A percentile compares a stretch with the other conserved stretches of the same genome.
These are phyloP conservation scores for Dillenia turbinata DNA, from an alignment of 164 flowering plant genomes.

Conservation along the genomic window DNA sequence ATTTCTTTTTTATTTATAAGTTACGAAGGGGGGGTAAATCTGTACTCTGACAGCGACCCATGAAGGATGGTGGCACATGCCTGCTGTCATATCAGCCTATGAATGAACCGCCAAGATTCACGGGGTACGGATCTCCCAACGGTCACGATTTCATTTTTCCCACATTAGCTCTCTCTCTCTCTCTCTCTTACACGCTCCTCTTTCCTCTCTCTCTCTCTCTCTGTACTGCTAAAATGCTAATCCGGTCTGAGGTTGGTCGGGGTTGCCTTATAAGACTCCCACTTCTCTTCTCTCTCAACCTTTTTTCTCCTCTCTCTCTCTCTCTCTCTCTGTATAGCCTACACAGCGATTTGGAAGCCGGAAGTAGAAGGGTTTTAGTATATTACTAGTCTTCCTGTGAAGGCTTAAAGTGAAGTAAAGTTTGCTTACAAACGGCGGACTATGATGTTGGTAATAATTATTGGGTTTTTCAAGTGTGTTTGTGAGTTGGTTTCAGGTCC, in stretches of 20 bases:
- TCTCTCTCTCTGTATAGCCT: not conserved
- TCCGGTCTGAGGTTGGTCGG: not conserved
- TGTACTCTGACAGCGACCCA: conserved; percentile 64
- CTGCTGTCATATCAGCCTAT: conserved; percentile 37
- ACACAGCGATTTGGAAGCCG: conserved; percentile 15
- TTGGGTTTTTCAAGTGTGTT: not conserved
- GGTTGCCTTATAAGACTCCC: conserved; percentile 6
- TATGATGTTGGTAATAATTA: not conserved
- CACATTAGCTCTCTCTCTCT: conserved; percentile 18
- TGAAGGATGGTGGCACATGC: conserved; percentile 57
- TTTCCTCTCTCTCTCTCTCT: conserved; percentile 1
- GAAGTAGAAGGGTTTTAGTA: not conserved
- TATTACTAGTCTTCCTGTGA: too few species aligned
- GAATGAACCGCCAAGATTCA: conserved; percentile 23
- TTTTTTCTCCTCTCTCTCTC: not conserved
- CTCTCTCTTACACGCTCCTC: not conserved
- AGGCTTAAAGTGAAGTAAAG: too few species aligned
- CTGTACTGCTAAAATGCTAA: conserved; percentile 5
- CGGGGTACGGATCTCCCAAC: conserved; percentile 27
- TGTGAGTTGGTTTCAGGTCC: not conserved
- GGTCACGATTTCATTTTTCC: conserved; percentile 20
- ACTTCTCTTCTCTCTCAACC: not conserved
- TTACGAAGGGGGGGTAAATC: conserved; percentile 1
- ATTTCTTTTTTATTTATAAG: too few species aligned
- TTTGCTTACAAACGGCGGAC: not conserved